Conservation (phyloP, 306 rosid species). For the Prunus armeniaca region DNA sequence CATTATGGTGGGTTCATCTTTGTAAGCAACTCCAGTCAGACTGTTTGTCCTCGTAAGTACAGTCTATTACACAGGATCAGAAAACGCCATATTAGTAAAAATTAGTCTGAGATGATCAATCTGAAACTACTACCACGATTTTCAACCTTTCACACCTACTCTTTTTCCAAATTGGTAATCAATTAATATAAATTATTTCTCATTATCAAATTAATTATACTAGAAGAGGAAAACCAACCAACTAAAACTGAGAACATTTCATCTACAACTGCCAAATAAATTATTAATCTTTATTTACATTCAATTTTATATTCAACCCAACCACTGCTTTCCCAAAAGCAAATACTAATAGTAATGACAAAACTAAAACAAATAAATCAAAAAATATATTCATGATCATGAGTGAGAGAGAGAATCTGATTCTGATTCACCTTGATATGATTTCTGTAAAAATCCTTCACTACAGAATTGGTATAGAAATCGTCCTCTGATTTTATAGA, state of each 20-base stretch:
- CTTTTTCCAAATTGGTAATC: not conserved
- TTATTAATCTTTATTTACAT: not conserved
- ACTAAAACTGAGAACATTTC: not conserved
- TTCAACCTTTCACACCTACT: not conserved
- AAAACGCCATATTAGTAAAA: not conserved
- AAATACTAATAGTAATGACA: not conserved
- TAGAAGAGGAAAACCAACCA: not conserved
- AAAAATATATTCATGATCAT: not conserved
- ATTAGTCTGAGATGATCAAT: too few relatives aligned
- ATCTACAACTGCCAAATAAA: not conserved
- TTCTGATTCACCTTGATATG: constrained; percentile 59
- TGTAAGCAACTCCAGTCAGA: constrained; percentile 70
- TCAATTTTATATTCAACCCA: too few relatives aligned
- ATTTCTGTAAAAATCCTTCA: constrained; percentile 72
- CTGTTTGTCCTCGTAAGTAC: constrained; percentile 74
- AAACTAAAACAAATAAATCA: not conserved
- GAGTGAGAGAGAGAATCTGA: not conserved
- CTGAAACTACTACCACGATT: not conserved
- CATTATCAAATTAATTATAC: not conserved
- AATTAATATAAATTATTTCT: not conserved
- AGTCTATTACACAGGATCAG: constrained; percentile 29
- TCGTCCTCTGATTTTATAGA: constrained; percentile 69
- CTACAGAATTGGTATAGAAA: constrained; percentile 67
- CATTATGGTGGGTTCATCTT: constrained; percentile 87
- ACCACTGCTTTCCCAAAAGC: not conserved